Evolutionary conservation across 805 yeast species (phyloP).

Genomic region (Lachancea dasiensis): DNA sequence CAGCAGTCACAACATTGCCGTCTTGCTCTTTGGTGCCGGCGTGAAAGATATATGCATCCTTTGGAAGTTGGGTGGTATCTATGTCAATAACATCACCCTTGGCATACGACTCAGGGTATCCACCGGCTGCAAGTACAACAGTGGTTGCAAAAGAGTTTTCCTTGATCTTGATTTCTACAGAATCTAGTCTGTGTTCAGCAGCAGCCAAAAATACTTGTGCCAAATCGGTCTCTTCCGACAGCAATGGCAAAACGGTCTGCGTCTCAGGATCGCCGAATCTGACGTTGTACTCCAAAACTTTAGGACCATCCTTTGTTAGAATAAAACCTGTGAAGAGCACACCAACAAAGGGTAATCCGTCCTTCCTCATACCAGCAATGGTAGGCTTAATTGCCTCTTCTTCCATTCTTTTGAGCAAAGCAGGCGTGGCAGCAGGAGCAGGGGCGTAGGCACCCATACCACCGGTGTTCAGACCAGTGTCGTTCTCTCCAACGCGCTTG

Average conservation of each 20-base stretch:
- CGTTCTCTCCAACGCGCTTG: constrained; percentile 91
- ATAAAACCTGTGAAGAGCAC: constrained; percentile 92
- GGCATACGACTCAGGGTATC: constrained; percentile 82
- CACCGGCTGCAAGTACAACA: constrained; percentile 94
- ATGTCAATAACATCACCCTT: constrained; percentile 84
- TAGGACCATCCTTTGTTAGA: constrained; percentile 83
- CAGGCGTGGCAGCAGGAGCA: constrained; percentile 87
- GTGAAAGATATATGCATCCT: constrained; percentile 72
- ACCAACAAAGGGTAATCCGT: constrained; percentile 93
- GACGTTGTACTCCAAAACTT: constrained; percentile 93
- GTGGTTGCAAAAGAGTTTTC: constrained; percentile 70
- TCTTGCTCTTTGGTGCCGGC: constrained; percentile 74
- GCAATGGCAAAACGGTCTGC: constrained; percentile 87
- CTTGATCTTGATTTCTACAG: constrained; percentile 55
- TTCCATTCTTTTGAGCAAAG: constrained; percentile 63
- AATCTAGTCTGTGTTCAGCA: constrained; percentile 89
- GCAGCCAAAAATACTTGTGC: constrained; percentile 90
- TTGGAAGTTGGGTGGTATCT: constrained; percentile 20
- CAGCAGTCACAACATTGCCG: constrained; percentile 70
- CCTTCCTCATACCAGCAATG: constrained; percentile 92
- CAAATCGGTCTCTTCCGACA: constrained; percentile 79
- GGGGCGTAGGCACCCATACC: constrained; percentile 99
- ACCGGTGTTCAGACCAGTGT: constrained; percentile 92
- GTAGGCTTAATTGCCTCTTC: constrained; percentile 79
- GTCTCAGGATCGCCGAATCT: constrained; percentile 99